A percentile compares a stretch with the other conserved stretches of the same genome.
Conservation (phyloP, 192 early-diverging fungal genomes). For the Rhizoclosmatium globosum region DNA sequence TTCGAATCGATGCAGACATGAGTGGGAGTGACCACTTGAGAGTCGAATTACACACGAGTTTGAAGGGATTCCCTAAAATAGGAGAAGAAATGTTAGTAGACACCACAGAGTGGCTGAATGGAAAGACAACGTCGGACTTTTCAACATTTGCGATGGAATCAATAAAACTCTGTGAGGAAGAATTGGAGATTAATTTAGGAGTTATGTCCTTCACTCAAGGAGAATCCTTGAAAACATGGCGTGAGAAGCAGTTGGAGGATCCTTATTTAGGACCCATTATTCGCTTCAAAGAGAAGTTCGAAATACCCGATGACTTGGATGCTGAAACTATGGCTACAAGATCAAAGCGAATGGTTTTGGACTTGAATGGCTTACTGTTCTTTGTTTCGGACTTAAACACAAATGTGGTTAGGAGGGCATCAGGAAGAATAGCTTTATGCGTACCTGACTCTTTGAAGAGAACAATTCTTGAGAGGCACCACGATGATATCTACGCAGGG, state of each 20-base stretch:
- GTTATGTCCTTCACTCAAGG: not conserved
- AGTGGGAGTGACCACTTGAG: not conserved
- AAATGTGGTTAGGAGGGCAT: not conserved
- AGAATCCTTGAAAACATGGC: not conserved
- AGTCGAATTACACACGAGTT: not conserved
- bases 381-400: not conserved
- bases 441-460: not conserved
- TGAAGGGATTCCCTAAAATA: not conserved
- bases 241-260: not conserved
- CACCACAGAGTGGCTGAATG: not conserved
- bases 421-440: conserved; percentile 2
- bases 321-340: not conserved
- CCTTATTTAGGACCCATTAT: not conserved
- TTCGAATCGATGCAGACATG: not conserved
- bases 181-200: too few relatives aligned
- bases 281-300: not conserved
- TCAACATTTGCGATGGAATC: not conserved
- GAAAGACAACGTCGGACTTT: not conserved
- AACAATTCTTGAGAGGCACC: not conserved
- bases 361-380: not conserved
- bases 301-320: not conserved
- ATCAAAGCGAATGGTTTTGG: not conserved
- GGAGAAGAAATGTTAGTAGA: not conserved
- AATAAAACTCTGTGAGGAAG: not conserved
- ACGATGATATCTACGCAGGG: conserved; percentile 1